Percentiles rank a stretch among this genome's conserved stretches.
phyloP scores from a whole-genome alignment of 352 stramenopile species.

The Pythium folliculosum region DNA sequence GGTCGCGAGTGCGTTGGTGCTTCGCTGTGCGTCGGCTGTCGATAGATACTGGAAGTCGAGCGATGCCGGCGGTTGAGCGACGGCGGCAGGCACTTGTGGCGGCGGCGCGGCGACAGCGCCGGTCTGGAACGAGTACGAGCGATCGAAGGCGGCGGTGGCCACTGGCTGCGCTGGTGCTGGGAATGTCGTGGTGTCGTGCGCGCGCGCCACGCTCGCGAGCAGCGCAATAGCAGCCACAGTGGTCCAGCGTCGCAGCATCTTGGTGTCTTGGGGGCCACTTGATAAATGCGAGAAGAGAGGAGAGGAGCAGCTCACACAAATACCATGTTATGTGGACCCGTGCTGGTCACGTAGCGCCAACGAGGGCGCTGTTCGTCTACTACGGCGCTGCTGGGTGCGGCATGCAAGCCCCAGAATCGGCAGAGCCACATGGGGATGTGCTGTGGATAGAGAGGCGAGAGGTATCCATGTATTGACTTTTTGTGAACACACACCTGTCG shows the following conservation, averaged over 20 bases:
- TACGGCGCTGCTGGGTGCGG: background rate
- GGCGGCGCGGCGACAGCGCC: too few species aligned
- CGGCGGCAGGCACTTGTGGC: background rate
- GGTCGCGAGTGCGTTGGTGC: background rate
- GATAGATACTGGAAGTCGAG: conserved; percentile 1
- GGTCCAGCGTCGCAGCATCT: background rate
- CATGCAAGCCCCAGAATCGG: background rate
- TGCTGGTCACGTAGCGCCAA: background rate
- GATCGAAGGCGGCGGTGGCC: background rate
- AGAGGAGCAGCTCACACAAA: background rate
- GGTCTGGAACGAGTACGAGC: background rate
- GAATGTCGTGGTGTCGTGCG: background rate
- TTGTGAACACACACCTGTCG: background rate
- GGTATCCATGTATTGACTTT: background rate
- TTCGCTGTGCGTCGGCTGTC: background rate
- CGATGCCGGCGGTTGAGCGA: background rate
- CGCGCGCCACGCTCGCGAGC: background rate
- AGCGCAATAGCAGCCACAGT: background rate
- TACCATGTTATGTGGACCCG: background rate
- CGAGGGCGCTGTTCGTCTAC: background rate
- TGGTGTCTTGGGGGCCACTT: background rate
- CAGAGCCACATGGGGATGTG: background rate
- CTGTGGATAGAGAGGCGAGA: background rate
- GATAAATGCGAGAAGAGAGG: background rate
- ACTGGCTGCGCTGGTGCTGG: background rate